Base-by-base conservation (phyloP, 2,329 filamentous ascomycete genomes). In the Cladophialophora carrionii region DNA sequence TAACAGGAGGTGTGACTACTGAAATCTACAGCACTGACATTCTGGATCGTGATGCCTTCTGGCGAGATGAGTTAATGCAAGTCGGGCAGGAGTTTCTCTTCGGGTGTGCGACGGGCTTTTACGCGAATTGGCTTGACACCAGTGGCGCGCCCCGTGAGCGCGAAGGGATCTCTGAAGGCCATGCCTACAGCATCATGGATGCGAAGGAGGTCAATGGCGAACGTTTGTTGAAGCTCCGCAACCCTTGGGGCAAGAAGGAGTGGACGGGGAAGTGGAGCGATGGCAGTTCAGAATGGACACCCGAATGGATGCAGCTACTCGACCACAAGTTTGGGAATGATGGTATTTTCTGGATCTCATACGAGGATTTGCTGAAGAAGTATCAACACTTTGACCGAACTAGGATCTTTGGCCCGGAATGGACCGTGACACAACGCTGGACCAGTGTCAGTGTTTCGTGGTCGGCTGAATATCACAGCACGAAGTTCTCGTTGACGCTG, bases 261-360 rank as follows among this genome's bases (percentile, higher is more conserved):
- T 95, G 91, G 90, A 89, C 85, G 32, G 91, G 91, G 1, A 82
- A 90, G 1, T 95, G 91, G 90, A 88, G 85, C 43, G 91, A 95
- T 73, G 91, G 91, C 0, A 91, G 89, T 6, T 90, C 91, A 72
- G 88, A 94, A 76, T 96, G 91, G 91, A 94, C 90, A 0, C 82
- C 90, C 0, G 88, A 92, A 70, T 91, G 89, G 85, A 87, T 94
- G 77, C 78, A 87, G 65, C 87, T 88, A 71, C 82, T 95, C 0
- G 82, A 84, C 53, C 90, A 93, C 74, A 86, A 84, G 49, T 93
- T 93, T 70, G 90, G 90, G 46, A 88, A 91, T 70, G 90, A 93
- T 71, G 90, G 90, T 26, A 75, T 86, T 34, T 87, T 87, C 74
- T 87, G 84, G 84, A 86, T 87, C 41, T 83, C 80, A 1, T 87